Evolutionary conservation across 2,329 filamentous ascomycete genomes (phyloP).

Genomic region (Fusarium guadeloupense): DNA sequence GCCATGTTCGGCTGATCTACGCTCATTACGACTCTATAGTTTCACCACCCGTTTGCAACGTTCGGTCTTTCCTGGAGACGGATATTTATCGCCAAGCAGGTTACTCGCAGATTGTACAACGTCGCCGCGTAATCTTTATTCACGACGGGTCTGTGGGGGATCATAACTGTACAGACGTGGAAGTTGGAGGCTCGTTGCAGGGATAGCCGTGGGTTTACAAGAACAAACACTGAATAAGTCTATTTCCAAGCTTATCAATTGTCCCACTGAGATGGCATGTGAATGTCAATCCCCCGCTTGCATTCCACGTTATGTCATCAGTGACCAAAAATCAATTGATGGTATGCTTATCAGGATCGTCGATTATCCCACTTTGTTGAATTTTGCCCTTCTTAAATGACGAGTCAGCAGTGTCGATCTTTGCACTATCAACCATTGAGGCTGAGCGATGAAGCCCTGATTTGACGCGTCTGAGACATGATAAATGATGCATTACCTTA

Average conservation of each 20-base stretch:
- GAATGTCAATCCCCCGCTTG: neutral
- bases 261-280: constrained; percentile 9
- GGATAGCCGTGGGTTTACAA: neutral
- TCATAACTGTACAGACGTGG: constrained; percentile 5
- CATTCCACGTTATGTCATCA: constrained; percentile 10
- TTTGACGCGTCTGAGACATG: constrained; percentile 36
- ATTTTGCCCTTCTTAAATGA: constrained; percentile 3
- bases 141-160: constrained; percentile 7
- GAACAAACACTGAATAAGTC: constrained; percentile 11
- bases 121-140: constrained; percentile 29
- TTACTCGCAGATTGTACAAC: constrained; percentile 26
- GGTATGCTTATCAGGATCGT: constrained; percentile 31
- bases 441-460: constrained; percentile 8
- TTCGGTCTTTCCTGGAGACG: neutral
- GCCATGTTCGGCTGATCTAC: constrained; percentile 9
- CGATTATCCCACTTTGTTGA: constrained; percentile 9
- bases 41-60: neutral
- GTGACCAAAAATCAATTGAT: neutral
- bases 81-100: constrained; percentile 20
- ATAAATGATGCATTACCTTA: constrained; percentile 29
- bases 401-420: constrained; percentile 28
- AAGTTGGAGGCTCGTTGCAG: constrained; percentile 32
- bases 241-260: constrained; percentile 40
- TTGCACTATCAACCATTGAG: neutral
- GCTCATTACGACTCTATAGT: constrained; percentile 2